Evolutionary conservation across 768 basidiomycete species (phyloP).

Genomic region (Russula griseocarnosa): DNA sequence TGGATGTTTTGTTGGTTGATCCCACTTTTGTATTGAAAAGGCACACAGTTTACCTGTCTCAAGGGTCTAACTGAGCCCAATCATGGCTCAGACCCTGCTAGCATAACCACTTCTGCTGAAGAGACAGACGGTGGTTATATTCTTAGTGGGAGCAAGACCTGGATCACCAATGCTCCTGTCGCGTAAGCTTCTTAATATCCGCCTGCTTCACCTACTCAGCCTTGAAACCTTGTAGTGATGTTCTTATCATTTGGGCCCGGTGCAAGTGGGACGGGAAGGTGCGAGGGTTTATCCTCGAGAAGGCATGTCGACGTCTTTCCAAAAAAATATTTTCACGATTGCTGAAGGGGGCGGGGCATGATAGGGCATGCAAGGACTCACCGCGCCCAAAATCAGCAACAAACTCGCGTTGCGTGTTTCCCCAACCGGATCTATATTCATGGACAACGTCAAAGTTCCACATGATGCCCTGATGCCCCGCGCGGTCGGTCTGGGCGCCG

Average conservation of each 20-base stretch:
- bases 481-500: constrained; percentile 70
- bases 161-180: constrained; percentile 93
- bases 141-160: constrained; percentile 90
- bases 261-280: constrained; percentile 93
- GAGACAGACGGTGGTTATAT: constrained; percentile 83
- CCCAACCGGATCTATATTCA: constrained; percentile 81
- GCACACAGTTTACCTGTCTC: constrained; percentile 7
- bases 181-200: constrained; percentile 46
- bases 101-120: constrained; percentile 92
- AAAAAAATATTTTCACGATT: background rate
- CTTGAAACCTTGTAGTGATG: constrained; percentile 51
- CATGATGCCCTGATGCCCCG: constrained; percentile 74
- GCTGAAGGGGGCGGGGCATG: background rate
- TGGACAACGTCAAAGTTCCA: constrained; percentile 82
- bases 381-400: constrained; percentile 85
- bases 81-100: constrained; percentile 94
- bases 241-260: constrained; percentile 91
- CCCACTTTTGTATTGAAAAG: constrained; percentile 1
- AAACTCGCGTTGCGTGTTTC: constrained; percentile 89
- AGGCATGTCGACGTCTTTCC: constrained; percentile 45
- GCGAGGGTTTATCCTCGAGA: constrained; percentile 87
- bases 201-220: constrained; percentile 14
- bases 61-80: constrained; percentile 96
- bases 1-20: constrained; percentile 82
- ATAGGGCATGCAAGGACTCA: constrained; percentile 76